A percentile compares a stretch with the other conserved stretches of the same genome.
Evolutionary conservation across 768 basidiomycete species (phyloP).

Genomic region (Cytidiella melzeri): DNA sequence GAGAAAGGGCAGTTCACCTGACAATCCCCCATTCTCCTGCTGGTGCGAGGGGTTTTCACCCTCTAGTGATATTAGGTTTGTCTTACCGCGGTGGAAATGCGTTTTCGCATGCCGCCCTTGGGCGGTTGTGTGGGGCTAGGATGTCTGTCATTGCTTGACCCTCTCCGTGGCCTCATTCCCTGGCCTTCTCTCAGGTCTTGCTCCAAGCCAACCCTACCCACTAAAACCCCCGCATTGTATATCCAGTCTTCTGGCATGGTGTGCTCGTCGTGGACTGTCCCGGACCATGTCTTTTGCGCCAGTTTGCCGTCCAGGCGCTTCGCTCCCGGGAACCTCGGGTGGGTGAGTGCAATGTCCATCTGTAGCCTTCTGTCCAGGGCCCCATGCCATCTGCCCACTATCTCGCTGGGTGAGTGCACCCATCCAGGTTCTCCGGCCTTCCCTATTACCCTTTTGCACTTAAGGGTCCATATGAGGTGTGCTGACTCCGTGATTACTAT

Average conservation of each 20-base stretch:
- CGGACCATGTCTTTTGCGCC: not conserved
- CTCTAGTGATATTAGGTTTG: not conserved
- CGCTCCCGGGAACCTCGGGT: not conserved
- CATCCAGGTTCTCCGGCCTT: not conserved
- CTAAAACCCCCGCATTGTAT: not conserved
- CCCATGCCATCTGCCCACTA: not conserved
- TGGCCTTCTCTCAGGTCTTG: not conserved
- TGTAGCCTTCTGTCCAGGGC: not conserved
- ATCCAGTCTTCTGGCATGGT: conserved; percentile 3
- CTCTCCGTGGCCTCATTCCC: not conserved
- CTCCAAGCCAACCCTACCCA: not conserved
- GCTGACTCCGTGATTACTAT: conserved; percentile 9
- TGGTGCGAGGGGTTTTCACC: not conserved
- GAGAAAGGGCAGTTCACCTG: not conserved
- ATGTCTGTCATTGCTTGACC: not conserved
- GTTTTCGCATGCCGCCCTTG: not conserved
- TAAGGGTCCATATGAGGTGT: conserved; percentile 9
- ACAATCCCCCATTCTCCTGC: not conserved
- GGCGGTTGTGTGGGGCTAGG: not conserved
- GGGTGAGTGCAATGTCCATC: not conserved
- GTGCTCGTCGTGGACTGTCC: not conserved
- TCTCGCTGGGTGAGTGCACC: not conserved
- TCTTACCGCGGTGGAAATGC: not conserved
- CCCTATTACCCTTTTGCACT: conserved; percentile 8
- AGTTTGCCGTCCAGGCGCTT: not conserved